Base-by-base conservation (phyloP, 768 basidiomycete genomes). In the Pulveroboletus sp. region DNA sequence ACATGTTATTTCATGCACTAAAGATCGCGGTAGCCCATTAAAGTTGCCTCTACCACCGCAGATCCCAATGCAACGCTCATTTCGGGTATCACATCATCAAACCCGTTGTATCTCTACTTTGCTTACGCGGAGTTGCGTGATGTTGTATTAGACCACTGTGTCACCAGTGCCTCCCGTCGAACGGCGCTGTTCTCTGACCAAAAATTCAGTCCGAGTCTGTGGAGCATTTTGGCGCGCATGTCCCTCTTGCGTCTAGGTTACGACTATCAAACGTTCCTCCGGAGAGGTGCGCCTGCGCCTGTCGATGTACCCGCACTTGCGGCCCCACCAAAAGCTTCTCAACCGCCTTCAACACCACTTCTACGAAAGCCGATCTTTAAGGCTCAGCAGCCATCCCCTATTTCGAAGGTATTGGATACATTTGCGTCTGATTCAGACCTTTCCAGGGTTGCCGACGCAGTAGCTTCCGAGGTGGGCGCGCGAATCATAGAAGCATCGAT, bases 231-330 rank as follows among this genome's bases (percentile, higher is more conserved):
- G 30, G 71, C 72, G 9, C 76, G 86, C 6, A 80, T 82, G 48
- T 72, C 77, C 7, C 72, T 92, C 2, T 59, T 86, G 10, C 62
- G 77, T 8, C 72, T 91, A 1, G 89, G 86, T 8, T 61, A 70
- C 1, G 86, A 92, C 63, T 89, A 89, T 53, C 86, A 85, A 56
- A 69, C 73, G 0, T 70, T 90, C 42, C 67, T 85, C 4, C 74
- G 79, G 1, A 71, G 79, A n/a, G 89, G 89, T 8, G 60, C 64
- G 1, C 59, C 69, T 9, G 44, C 62, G 49, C 70, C 31, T 32
- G 55, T 42, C 11, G 58, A 26, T 13, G 55, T 50, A 15, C 43
- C 55, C 17, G 43, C 56, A 7, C 60, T 74, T n/a, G 18, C 63
- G 2, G 49, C 61, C 7, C 63, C 71, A 1, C 42, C 64, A 7